These are phyloP conservation scores for Lumnitzera littorea DNA, from an alignment of 345 rosid species.

Conservation along the genomic window DNA sequence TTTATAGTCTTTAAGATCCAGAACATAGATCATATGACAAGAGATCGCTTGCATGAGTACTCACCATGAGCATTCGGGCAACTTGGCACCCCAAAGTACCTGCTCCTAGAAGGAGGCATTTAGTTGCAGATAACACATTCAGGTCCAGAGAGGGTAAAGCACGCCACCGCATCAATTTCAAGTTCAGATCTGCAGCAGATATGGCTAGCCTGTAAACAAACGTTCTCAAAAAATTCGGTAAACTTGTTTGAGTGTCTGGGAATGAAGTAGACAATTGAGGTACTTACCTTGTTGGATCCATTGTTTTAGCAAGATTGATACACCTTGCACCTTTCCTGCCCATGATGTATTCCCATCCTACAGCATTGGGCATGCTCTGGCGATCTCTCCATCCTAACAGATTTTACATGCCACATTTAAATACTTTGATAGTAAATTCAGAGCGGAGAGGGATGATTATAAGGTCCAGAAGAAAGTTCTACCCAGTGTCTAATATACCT, in stretches of 20 bases:
- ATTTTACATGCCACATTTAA: not conserved
- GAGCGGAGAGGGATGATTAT: slow-evolving; percentile 4
- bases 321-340: slow-evolving; percentile 51
- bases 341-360: slow-evolving; percentile 86
- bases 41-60: slow-evolving; percentile 7
- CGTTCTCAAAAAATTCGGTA: slow-evolving; percentile 7
- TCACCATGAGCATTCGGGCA: slow-evolving; percentile 89
- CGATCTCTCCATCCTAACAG: slow-evolving; percentile 43
- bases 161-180: slow-evolving; percentile 95
- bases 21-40: too few species aligned
- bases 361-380: slow-evolving; percentile 48
- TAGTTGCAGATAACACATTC: slow-evolving; percentile 50
- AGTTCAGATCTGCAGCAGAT: slow-evolving; percentile 91
- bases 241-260: not conserved
- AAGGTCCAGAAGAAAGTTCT: slow-evolving; percentile 14
- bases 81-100: slow-evolving; percentile 98
- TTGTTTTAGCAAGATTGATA: slow-evolving; percentile 79
- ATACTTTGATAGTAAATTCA: not conserved
- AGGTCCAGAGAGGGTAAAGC: slow-evolving; percentile 86
- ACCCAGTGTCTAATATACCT: slow-evolving; percentile 48
- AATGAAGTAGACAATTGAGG: too few species aligned
- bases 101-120: slow-evolving; percentile 97
- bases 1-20: too few species aligned
- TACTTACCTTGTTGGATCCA: slow-evolving; percentile 83
- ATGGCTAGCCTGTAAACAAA: slow-evolving; percentile 59